Base-by-base conservation (phyloP, 768 basidiomycete genomes). In the Naematelia encephala region DNA sequence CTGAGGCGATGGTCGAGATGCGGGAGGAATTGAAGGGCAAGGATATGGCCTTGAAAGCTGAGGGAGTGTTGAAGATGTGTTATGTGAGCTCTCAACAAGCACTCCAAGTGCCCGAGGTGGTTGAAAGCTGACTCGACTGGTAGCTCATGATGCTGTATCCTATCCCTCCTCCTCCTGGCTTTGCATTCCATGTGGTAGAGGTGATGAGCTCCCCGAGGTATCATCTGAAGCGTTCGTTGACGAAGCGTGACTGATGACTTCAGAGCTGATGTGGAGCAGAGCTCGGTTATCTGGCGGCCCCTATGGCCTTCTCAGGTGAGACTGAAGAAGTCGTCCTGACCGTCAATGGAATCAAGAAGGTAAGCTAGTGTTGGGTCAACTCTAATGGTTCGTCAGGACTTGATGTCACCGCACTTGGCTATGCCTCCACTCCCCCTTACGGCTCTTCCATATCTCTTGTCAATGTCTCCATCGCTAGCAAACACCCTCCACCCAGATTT, bases 251-350 rank as follows among this genome's bases (percentile, higher is more conserved):
- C 43, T 48, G 45, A 22, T 3, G 54, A 51, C 21, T 29, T 11
- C 10, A 23, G 21, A 23, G 48, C 52, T 59, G 50, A 59, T 29
- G 21, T 12, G 14, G 1, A 10, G 25, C 29, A 77, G 86, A 85
- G 25, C 87, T 98, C 50, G 96, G 96, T 12, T 98, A 99, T 78
- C 87, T 99, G 22, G 96, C 89, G 1, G 92, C 96, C 78, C 84
- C 43, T 86, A 92, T 78, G 66, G 93, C 92, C 0, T 99, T 98
- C 76, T 83, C 86, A 45, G 85, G 90, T 66, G 90, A 94, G 58
- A 98, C 96, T 0, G 96, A 98, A 68, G 94, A 98, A 22, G 85
- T 98, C 21, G 96, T 99, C 84, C 83, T 98, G 48, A 96, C 94
- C 2, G 96, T 94, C 10, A 99, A 99, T 54, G 76, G 76, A 0